phyloP scores from a whole-genome alignment of 192 early-diverging fungal species.

The Globomyces pollinis-pini region DNA sequence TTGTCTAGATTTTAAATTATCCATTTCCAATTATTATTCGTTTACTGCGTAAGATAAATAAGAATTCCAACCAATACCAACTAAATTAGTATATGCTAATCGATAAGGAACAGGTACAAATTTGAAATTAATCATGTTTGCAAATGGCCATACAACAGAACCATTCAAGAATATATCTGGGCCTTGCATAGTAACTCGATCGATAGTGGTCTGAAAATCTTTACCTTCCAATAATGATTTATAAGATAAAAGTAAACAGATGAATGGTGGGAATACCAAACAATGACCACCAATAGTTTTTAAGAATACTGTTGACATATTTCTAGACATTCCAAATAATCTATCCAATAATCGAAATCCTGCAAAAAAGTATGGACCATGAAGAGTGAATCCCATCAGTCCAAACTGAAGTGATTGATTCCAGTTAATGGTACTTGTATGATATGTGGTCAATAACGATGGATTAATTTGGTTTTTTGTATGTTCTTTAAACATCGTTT shows the following conservation, averaged over 20 bases:
- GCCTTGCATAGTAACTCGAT: conserved; percentile 6
- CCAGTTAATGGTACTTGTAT: conserved; percentile 12
- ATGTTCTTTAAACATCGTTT: conserved; percentile 14
- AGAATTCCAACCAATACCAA: conserved; percentile 31
- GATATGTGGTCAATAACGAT: background rate
- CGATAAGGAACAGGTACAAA: conserved; percentile 19
- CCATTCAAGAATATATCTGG: conserved; percentile 19
- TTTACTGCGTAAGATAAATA: conserved; percentile 19
- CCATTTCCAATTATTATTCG: no score
- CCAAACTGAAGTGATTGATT: conserved; percentile 19
- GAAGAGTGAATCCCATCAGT: conserved; percentile 21
- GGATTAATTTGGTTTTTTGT: background rate
- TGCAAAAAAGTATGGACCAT: conserved; percentile 26
- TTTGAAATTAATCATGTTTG: conserved; percentile 27
- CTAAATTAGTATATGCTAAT: conserved; percentile 22
- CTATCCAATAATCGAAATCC: conserved; percentile 22
- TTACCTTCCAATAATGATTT: background rate
- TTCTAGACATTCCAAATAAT: conserved; percentile 7
- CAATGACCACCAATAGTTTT: conserved; percentile 17
- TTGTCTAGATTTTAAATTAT: no score
- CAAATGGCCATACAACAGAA: conserved; percentile 19
- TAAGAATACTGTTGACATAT: conserved; percentile 9
- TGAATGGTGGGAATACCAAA: conserved; percentile 16
- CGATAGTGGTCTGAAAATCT: conserved; percentile 1
- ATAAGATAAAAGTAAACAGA: background rate